Conservation (phyloP, 1,284 basidiomycete genomes). For the Cryptococcus sp. region DNA sequence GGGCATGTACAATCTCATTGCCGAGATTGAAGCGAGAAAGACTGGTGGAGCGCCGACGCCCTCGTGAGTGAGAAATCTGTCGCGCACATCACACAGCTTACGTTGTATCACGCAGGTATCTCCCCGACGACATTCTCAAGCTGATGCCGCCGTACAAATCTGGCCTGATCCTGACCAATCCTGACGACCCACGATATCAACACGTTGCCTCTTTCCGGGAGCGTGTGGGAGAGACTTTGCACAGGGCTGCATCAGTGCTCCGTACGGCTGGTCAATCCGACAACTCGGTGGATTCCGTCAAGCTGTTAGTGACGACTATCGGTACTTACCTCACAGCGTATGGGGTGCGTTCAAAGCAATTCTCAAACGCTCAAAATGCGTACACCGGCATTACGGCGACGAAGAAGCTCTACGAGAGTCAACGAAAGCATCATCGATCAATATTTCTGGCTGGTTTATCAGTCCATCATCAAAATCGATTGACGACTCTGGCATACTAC, state of each 20-base stretch:
- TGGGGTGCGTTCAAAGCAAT: slow-evolving; percentile 49
- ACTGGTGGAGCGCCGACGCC: slow-evolving; percentile 36
- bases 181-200: slow-evolving; percentile 73
- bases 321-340: slow-evolving; percentile 47
- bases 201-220: slow-evolving; percentile 63
- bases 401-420: slow-evolving; percentile 47
- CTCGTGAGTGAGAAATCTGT: slow-evolving; percentile 16
- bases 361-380: slow-evolving; percentile 35
- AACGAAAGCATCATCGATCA: slow-evolving; percentile 46
- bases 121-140: slow-evolving; percentile 64
- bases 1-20: slow-evolving; percentile 41
- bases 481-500: slow-evolving; percentile 60
- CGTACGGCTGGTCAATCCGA: slow-evolving; percentile 72
- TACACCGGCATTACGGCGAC: slow-evolving; percentile 37
- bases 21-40: slow-evolving; percentile 47
- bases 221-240: slow-evolving; percentile 70
- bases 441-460: slow-evolving; percentile 43
- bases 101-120: slow-evolving; percentile 53
- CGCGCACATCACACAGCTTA: background rate
- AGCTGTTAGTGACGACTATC: slow-evolving; percentile 55
- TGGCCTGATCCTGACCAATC: slow-evolving; percentile 74
- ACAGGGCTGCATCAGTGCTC: slow-evolving; percentile 69
- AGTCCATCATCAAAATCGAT: slow-evolving; percentile 47
- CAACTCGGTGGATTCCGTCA: slow-evolving; percentile 89
- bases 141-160: slow-evolving; percentile 65